These are phyloP conservation scores for Suillus sp. DNA, from an alignment of 768 basidiomycete species.

Conservation along the genomic window DNA sequence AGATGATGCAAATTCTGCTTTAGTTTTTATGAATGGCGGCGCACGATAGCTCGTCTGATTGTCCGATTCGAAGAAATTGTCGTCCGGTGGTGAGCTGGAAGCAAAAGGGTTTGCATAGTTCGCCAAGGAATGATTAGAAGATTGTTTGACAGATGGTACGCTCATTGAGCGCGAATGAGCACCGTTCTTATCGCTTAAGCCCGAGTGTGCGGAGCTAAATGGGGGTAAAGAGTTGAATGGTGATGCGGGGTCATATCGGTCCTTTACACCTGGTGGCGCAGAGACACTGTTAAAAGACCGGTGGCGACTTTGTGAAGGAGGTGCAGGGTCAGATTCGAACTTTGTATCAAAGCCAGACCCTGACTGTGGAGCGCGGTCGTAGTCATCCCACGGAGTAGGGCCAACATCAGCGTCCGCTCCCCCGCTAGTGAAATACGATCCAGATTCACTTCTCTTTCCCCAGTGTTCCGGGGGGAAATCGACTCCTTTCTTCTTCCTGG, in stretches of 20 bases:
- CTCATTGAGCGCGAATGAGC: constrained; percentile 40
- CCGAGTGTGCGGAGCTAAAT: constrained; percentile 34
- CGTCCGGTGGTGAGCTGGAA: constrained; percentile 25
- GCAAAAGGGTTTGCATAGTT: constrained; percentile 33
- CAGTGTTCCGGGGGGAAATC: constrained; percentile 69
- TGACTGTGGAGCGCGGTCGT: constrained; percentile 15
- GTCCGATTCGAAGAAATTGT: constrained; percentile 19
- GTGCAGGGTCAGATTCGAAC: constrained; percentile 47
- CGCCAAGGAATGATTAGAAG: constrained; percentile 11
- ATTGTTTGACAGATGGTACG: constrained; percentile 26
- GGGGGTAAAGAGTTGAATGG: constrained; percentile 40
- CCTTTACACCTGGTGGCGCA: constrained; percentile 20
- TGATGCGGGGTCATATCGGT: constrained; percentile 36
- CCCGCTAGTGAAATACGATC: constrained; percentile 51
- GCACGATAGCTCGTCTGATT: constrained; percentile 16
- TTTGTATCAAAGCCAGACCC: constrained; percentile 41
- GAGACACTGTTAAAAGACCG: constrained; percentile 24
- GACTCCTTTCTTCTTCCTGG: constrained; percentile 48
- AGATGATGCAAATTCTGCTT: constrained; percentile 51
- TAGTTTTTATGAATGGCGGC: constrained; percentile 44
- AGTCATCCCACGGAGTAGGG: constrained; percentile 33
- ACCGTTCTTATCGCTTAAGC: constrained; percentile 32
- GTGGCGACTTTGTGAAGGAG: constrained; percentile 32
- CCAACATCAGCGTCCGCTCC: constrained; percentile 23
- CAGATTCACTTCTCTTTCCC: constrained; percentile 50